Evolutionary conservation across 2,329 filamentous ascomycete genomes (phyloP).

Genomic region (Coniochaeta hoffmannii): DNA sequence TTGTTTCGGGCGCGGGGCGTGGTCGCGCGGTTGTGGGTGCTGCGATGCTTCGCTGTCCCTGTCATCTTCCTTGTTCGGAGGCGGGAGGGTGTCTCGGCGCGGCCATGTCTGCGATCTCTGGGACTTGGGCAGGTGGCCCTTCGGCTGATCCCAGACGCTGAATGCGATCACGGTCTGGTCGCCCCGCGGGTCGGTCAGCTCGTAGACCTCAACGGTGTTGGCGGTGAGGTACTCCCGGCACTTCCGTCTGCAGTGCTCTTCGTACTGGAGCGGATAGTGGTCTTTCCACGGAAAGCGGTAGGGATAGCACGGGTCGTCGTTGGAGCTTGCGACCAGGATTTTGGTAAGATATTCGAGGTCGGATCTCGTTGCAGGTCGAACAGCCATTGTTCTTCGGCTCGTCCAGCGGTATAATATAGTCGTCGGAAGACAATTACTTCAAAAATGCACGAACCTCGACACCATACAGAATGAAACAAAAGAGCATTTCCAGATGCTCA

Average conservation of each 20-base stretch:
- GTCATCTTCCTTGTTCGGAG: background rate
- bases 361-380: conserved; percentile 11
- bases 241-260: conserved; percentile 13
- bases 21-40: background rate
- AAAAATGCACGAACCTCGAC: background rate
- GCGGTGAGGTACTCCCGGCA: conserved; percentile 14
- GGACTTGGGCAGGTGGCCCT: background rate
- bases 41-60: background rate
- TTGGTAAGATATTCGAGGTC: conserved; percentile 16
- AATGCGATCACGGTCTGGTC: conserved; percentile 13
- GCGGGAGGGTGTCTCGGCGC: background rate
- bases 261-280: conserved; percentile 13
- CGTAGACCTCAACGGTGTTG: conserved; percentile 16
- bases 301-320: conserved; percentile 16
- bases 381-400: background rate
- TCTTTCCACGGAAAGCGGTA: conserved; percentile 16
- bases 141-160: conserved; percentile 13
- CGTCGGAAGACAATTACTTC: background rate
- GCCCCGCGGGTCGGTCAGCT: conserved; percentile 8
- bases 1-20: conserved; percentile 7
- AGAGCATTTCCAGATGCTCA: background rate
- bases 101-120: conserved; percentile 1
- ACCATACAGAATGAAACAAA: background rate
- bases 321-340: conserved; percentile 13
- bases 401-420: background rate